Percentiles rank a stretch among this genome's conserved stretches.
Evolutionary conservation across 257 asterid genomes (phyloP).

Genomic region (Euphrasia confusa): DNA sequence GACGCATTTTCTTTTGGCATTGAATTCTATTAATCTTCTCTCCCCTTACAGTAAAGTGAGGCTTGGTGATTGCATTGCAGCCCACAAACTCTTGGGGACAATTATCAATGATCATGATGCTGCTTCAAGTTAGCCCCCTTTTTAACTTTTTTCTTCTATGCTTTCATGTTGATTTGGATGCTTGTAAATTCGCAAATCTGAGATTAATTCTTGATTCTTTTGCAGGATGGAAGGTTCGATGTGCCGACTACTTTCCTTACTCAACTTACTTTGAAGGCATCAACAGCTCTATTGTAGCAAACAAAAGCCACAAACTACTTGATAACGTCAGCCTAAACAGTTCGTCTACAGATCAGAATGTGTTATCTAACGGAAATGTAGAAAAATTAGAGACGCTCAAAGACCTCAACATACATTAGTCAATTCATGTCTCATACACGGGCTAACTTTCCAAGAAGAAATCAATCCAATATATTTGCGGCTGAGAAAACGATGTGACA

Average conservation of each 20-base stretch:
- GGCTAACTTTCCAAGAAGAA: constrained; percentile 20
- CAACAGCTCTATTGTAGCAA: constrained; percentile 53
- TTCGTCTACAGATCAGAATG: constrained; percentile 21
- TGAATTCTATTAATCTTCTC: constrained; percentile 19
- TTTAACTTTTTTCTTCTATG: not conserved
- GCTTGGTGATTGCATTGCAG: constrained; percentile 63
- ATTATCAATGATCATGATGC: constrained; percentile 59
- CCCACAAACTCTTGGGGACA: constrained; percentile 58
- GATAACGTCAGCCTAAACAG: constrained; percentile 42
- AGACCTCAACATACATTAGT: constrained; percentile 53
- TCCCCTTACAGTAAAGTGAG: constrained; percentile 55
- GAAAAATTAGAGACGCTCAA: constrained; percentile 49
- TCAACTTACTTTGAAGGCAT: constrained; percentile 74
- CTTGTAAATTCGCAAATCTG: not conserved
- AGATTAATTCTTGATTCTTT: constrained; percentile 6
- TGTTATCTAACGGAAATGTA: constrained; percentile 45
- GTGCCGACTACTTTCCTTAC: constrained; percentile 70
- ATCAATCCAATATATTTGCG: constrained; percentile 22
- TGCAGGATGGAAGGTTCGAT: constrained; percentile 81
- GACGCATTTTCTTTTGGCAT: constrained; percentile 6
- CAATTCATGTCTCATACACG: constrained; percentile 10
- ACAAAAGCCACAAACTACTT: constrained; percentile 34
- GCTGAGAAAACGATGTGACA: constrained; percentile 16
- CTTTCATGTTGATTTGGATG: constrained; percentile 4
- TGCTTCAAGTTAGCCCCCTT: constrained; percentile 55